phyloP scores from a whole-genome alignment of 177 flowering plant species.

The Vitis hybrid region DNA sequence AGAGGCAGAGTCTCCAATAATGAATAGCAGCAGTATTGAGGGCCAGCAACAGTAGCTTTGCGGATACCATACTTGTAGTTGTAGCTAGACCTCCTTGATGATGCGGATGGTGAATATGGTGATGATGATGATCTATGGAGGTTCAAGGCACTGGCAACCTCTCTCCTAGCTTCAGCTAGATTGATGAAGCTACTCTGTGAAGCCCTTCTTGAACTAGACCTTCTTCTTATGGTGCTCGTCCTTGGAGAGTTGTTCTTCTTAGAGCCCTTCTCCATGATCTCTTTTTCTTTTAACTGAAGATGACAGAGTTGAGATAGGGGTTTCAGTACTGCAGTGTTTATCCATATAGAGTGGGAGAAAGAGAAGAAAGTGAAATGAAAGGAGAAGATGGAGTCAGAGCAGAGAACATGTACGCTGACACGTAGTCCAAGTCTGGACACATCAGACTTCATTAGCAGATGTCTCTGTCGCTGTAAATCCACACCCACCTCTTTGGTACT shows the following conservation, averaged over 20 bases:
- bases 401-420: constrained; percentile 18
- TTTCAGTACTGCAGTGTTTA: too few relatives aligned
- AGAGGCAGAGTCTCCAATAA: constrained; percentile 19
- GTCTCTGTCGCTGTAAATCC: background rate
- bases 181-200: constrained; percentile 7
- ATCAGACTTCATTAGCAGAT: background rate
- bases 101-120: background rate
- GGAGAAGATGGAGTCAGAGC: constrained; percentile 7
- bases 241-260: background rate
- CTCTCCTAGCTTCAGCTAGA: constrained; percentile 23
- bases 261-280: too few relatives aligned
- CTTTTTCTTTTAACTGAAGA: too few relatives aligned
- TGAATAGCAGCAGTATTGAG: constrained; percentile 2
- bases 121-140: constrained; percentile 20
- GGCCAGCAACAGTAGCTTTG: background rate
- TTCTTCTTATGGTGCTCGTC: constrained; percentile 16
- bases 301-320: too few relatives aligned
- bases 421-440: constrained; percentile 22
- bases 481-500: background rate
- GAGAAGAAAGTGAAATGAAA: background rate
- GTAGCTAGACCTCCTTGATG: background rate
- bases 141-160: constrained; percentile 24
- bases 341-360: too few relatives aligned
- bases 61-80: background rate
- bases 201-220: constrained; percentile 9